phyloP scores from a whole-genome alignment of 2,329 filamentous ascomycete genomes.

The Colletotrichum sp. region DNA sequence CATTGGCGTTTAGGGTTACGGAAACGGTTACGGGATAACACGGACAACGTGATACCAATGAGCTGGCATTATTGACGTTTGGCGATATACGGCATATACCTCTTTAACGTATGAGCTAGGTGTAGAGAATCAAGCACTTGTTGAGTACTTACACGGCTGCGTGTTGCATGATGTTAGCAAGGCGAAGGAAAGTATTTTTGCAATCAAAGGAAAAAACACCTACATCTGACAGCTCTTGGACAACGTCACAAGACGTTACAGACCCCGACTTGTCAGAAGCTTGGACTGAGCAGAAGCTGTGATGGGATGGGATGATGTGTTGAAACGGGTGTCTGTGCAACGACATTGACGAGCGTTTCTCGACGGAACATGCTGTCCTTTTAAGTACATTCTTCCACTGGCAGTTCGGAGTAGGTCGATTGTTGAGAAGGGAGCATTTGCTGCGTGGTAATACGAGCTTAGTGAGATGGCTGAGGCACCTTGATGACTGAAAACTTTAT shows the following conservation, averaged over 20 bases:
- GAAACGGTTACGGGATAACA: neutral
- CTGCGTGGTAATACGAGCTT: neutral
- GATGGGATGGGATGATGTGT: neutral
- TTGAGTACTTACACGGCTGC: neutral
- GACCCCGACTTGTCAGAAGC: neutral
- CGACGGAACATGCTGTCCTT: neutral
- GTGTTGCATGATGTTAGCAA: neutral
- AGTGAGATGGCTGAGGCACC: neutral
- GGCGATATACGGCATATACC: constrained; percentile 1
- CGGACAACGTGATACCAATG: constrained; percentile 14
- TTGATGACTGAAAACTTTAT: neutral
- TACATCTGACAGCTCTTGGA: neutral
- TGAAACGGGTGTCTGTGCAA: neutral
- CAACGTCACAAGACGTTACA: neutral
- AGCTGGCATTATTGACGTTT: constrained; percentile 17
- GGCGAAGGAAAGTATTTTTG: neutral
- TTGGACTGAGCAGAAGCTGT: neutral
- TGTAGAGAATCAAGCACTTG: constrained; percentile 5
- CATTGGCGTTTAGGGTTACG: neutral
- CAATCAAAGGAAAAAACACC: neutral
- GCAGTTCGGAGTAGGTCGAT: neutral
- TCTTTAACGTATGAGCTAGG: neutral
- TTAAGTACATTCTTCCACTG: neutral
- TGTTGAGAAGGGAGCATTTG: neutral
- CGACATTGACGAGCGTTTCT: neutral